A percentile compares a stretch with the other conserved stretches of the same genome.
Evolutionary conservation across 1,284 basidiomycete species (phyloP).

Genomic region (Tilletia indica): DNA sequence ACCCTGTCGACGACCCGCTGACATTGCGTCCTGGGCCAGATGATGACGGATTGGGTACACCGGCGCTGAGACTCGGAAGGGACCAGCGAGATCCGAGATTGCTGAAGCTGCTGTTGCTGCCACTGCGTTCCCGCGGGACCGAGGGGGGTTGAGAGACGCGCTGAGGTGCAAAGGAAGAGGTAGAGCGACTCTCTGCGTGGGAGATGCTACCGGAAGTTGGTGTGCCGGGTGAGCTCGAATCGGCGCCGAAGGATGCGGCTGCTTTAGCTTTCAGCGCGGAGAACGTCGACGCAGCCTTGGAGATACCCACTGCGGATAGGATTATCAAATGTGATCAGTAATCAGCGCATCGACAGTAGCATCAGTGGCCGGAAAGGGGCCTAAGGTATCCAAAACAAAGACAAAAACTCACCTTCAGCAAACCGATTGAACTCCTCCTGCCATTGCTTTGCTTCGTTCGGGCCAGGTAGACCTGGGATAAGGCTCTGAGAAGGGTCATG

Average conservation of each 20-base stretch:
- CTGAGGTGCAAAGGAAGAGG: not conserved
- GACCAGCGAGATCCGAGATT: not conserved
- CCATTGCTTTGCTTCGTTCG: slow-evolving; percentile 46
- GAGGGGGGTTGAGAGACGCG: not conserved
- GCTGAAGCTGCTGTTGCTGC: not conserved
- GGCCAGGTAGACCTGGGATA: slow-evolving; percentile 38
- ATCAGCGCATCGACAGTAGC: not conserved
- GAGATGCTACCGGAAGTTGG: not conserved
- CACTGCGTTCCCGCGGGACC: not conserved
- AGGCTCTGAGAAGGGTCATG: slow-evolving; percentile 25
- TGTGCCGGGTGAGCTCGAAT: not conserved
- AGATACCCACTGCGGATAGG: slow-evolving; percentile 24
- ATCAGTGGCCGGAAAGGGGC: not conserved
- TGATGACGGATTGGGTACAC: slow-evolving; percentile 18
- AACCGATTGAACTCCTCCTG: slow-evolving; percentile 46
- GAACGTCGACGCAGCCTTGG: slow-evolving; percentile 42
- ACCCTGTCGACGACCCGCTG: slow-evolving; percentile 18
- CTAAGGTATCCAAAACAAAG: not conserved
- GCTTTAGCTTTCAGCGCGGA: slow-evolving; percentile 38
- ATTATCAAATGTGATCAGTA: too few relatives aligned
- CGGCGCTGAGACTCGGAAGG: not conserved
- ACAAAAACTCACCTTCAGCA: slow-evolving; percentile 30
- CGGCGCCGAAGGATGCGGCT: slow-evolving; percentile 30
- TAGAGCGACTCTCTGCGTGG: not conserved
- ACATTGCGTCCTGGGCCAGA: slow-evolving; percentile 18